These are phyloP conservation scores for Coniochaeta ligniaria DNA, from an alignment of 2,329 filamentous ascomycete species.

Conservation along the genomic window DNA sequence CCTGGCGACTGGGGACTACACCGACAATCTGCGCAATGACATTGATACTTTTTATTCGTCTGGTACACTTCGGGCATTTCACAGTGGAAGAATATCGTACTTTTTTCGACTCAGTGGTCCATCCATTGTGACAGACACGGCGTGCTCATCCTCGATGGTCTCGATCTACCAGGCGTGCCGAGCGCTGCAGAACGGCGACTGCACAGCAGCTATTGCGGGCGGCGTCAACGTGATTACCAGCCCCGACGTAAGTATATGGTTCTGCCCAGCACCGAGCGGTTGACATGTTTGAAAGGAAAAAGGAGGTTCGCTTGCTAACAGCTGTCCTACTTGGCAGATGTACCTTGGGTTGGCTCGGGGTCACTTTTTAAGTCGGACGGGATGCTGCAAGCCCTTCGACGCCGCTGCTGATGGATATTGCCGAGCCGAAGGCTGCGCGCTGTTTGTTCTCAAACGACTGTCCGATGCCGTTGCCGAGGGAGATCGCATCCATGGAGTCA, in stretches of 20 bases:
- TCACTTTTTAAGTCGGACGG: slow-evolving; percentile 29
- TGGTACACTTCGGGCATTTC: too few species aligned
- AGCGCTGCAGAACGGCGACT: slow-evolving; percentile 21
- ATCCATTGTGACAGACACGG: slow-evolving; percentile 24
- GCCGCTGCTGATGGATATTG: slow-evolving; percentile 40
- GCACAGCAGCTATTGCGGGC: slow-evolving; percentile 21
- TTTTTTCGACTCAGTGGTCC: slow-evolving; percentile 28
- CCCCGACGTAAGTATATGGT: too few species aligned
- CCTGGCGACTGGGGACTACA: too few species aligned
- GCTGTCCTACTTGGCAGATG: too few species aligned
- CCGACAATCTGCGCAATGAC: too few species aligned
- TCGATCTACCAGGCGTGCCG: slow-evolving; percentile 23
- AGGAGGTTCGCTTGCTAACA: too few species aligned
- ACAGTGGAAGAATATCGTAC: slow-evolving; percentile 17
- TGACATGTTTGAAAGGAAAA: too few species aligned
- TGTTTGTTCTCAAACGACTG: slow-evolving; percentile 38
- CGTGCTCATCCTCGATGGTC: slow-evolving; percentile 28
- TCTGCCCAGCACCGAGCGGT: too few species aligned
- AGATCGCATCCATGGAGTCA: slow-evolving; percentile 32
- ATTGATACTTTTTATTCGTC: too few species aligned
- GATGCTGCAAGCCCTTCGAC: slow-evolving; percentile 31
- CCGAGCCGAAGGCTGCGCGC: slow-evolving; percentile 38
- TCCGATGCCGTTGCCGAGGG: slow-evolving; percentile 37
- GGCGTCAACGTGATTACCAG: slow-evolving; percentile 26
- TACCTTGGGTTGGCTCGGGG: slow-evolving; percentile 26